Evolutionary conservation across 371 early-diverging fungal genomes (phyloP).

Genomic region (Catenaria anguillulae): DNA sequence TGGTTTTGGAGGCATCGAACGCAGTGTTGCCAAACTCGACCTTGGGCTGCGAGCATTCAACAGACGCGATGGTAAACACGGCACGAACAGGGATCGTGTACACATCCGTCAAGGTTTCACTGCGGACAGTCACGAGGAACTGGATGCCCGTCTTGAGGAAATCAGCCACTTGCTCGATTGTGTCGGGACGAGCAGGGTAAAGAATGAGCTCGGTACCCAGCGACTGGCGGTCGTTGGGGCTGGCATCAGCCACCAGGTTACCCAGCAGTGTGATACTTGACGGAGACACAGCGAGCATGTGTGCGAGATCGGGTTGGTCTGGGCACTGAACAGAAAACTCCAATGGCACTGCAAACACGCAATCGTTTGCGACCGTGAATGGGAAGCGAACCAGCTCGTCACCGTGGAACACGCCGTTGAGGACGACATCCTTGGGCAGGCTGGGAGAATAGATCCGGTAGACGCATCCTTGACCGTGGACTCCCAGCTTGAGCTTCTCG

Average conservation of each 20-base stretch:
- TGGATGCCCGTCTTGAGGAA: background rate
- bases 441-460: background rate
- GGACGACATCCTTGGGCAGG: background rate
- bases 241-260: background rate
- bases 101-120: background rate
- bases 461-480: background rate
- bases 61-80: too few species aligned
- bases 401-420: background rate
- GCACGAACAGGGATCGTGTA: background rate
- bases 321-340: background rate
- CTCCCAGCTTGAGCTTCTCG: background rate
- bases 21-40: too few species aligned
- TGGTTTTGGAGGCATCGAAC: too few species aligned
- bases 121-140: background rate
- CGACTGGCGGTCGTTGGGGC: too few species aligned
- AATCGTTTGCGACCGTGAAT: background rate
- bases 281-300: background rate
- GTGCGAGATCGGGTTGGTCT: background rate
- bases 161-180: too few species aligned
- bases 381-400: background rate
- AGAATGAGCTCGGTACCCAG: too few species aligned
- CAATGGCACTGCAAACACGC: slow-evolving; percentile 3
- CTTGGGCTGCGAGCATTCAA: too few species aligned
- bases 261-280: background rate
- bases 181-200: too few species aligned